phyloP scores from a whole-genome alignment of 164 flowering plant genomes.

The Santalum album region DNA sequence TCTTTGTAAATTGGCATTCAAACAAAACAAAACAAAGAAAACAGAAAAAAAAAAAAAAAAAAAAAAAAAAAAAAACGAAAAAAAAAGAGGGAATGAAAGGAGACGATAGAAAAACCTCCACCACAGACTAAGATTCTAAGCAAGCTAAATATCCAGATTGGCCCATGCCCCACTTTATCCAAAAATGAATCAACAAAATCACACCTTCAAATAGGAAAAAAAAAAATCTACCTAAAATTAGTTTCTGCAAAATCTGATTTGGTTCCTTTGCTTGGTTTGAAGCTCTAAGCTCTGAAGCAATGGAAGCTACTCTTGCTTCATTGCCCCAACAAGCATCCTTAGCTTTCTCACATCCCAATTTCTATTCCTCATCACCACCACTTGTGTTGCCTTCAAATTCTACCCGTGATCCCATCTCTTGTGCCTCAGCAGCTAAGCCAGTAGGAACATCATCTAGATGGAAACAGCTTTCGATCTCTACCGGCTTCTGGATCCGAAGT shows the following conservation, averaged over 20 bases:
- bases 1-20: no score
- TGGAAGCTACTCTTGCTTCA: slow-evolving; percentile 39
- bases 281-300: slow-evolving; percentile 7
- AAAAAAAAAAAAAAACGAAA: no score
- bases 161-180: slow-evolving; percentile 8
- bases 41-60: no score
- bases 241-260: no score
- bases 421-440: slow-evolving; percentile 9
- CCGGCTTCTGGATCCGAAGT: slow-evolving; percentile 29
- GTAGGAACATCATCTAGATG: slow-evolving; percentile 3
- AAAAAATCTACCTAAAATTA: no score
- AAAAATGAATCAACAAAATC: not conserved
- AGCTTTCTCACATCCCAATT: slow-evolving; percentile 19
- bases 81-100: no score
- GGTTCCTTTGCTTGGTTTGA: no score
- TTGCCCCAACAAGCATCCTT: slow-evolving; percentile 23
- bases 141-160: slow-evolving; percentile 14
- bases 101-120: slow-evolving; percentile 17
- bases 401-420: slow-evolving; percentile 10
- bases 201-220: slow-evolving; percentile 3
- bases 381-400: slow-evolving; percentile 17
- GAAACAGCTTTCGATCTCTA: slow-evolving; percentile 11
- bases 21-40: no score
- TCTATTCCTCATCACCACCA: slow-evolving; percentile 17
- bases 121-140: slow-evolving; percentile 59